These are phyloP conservation scores for Auricularia heimuer DNA, from an alignment of 768 basidiomycete species.

Conservation along the genomic window DNA sequence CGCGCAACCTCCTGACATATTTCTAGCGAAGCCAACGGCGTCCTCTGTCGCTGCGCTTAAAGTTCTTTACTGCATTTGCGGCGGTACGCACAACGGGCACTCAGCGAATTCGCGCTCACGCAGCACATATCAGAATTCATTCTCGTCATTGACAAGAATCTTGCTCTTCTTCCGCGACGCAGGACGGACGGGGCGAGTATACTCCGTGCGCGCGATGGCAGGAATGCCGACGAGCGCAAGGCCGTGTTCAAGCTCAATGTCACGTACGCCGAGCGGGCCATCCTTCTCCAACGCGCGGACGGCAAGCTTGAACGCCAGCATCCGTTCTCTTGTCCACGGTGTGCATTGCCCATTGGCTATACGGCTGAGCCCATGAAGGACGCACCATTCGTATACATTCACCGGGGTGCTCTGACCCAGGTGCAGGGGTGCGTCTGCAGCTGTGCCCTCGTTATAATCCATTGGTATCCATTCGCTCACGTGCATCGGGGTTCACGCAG, in stretches of 20 bases:
- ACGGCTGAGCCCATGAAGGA: constrained; percentile 67
- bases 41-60: constrained; percentile 63
- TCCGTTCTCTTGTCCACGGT: constrained; percentile 59
- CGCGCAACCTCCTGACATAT: no score
- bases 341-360: constrained; percentile 61
- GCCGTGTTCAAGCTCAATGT: constrained; percentile 82
- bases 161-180: constrained; percentile 57
- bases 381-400: constrained; percentile 69
- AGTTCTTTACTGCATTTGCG: constrained; percentile 64
- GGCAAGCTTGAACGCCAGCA: constrained; percentile 57
- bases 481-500: no score
- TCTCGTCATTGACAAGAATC: constrained; percentile 70
- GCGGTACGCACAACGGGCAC: constrained; percentile 71
- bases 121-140: constrained; percentile 1
- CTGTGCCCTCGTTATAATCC: no score
- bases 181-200: constrained; percentile 75
- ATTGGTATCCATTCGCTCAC: no score
- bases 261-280: constrained; percentile 42
- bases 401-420: constrained; percentile 77
- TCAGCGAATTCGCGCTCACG: constrained; percentile 1
- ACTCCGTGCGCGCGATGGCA: constrained; percentile 61
- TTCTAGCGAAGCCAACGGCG: constrained; percentile 63
- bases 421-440: constrained; percentile 46
- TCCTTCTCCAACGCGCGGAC: constrained; percentile 41
- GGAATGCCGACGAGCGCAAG: constrained; percentile 40